Evolutionary conservation across 202 grass and related monocot species (phyloP), one percentile per base, ranked within the genome.

Genomic region (Digitaria exilis): DNA sequence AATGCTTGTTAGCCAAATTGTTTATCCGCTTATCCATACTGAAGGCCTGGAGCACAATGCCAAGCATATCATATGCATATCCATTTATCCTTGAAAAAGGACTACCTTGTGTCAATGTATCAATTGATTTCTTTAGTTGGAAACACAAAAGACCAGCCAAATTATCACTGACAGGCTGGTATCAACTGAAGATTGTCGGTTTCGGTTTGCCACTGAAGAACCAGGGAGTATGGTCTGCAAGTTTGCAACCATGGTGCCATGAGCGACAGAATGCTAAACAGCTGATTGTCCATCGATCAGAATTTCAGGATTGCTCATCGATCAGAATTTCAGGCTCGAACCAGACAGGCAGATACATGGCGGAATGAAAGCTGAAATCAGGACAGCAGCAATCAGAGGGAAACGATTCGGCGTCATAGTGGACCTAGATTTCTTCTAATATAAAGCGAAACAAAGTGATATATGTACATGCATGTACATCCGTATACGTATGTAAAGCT

Each of bases 21-120:
- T 82, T 71, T 77, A 58, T 83, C 31, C 31, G 44, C 48, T 76
- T 74, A 48, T 85, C 55, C 63, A 48, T 21, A 56, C 8, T 57
- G 44, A 75, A 67, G 28, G 15, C 35, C 35, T 49, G 56, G 37
- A 82, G 25, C 57, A 29, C 57, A 28, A 48, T 57, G 75, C 17
- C 77, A 58, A 64, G 60, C 49, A 46, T 66, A 41, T 80, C 49
- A 46, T 66, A 41, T 80, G 50, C 19, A 43, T 61, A 76, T 42
- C 30, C 60, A 46, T 76, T 46, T 58, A 17, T 64, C 42, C 39
- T 12, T 72, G 65, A 77, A 82, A 82, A 77, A 63, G 5, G 78
- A 22, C 71, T 31, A 17, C 62, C 55, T 5, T 77, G 42, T 69
- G 39, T 35, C 34, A 57, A 83, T 65, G 9, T 16, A 65, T 28